Evolutionary conservation across 163 green algal species (phyloP).

Genomic region (Trebouxiophyceae sp.): DNA sequence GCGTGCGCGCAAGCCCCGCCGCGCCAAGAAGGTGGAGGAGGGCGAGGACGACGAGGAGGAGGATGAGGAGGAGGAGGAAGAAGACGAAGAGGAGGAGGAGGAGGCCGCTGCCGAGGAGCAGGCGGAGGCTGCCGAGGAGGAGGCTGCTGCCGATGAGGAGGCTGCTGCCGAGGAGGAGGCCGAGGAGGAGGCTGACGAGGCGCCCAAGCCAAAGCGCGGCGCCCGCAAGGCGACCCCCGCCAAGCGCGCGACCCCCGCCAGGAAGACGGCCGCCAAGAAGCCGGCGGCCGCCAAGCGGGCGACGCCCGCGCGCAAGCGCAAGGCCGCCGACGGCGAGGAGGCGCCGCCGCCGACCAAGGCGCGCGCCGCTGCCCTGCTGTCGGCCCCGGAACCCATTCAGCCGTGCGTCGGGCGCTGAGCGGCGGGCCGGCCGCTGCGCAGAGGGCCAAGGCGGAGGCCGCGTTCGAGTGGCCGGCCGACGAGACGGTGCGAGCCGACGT

Average conservation of each 20-base stretch:
- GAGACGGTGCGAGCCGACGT: too few species aligned
- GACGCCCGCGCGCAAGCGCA: not conserved
- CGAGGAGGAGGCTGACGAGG: too few species aligned
- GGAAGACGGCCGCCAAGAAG: not conserved
- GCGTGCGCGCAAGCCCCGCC: not conserved
- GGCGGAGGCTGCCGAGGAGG: too few species aligned
- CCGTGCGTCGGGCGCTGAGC: too few species aligned
- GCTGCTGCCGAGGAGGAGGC: too few species aligned
- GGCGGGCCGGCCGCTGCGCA: constrained; percentile 3
- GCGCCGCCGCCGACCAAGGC: too few species aligned
- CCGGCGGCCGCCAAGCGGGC: not conserved
- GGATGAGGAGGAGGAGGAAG: constrained; percentile 7
- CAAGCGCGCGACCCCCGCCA: not conserved
- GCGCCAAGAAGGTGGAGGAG: constrained; percentile 1
- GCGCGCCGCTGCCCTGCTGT: too few species aligned
- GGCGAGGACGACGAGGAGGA: constrained; percentile 11
- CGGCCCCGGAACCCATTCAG: too few species aligned
- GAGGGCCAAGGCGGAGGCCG: not conserved
- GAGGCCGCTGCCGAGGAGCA: not conserved
- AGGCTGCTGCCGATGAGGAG: too few species aligned
- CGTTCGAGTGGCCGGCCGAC: too few species aligned
- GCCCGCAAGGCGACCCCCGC: too few species aligned
- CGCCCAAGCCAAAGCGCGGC: too few species aligned
- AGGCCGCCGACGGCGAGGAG: not conserved
- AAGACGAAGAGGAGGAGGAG: constrained; percentile 4